These are phyloP conservation scores for Rauvolfia tetraphylla DNA, from an alignment of 257 asterid species.

Conservation along the genomic window DNA sequence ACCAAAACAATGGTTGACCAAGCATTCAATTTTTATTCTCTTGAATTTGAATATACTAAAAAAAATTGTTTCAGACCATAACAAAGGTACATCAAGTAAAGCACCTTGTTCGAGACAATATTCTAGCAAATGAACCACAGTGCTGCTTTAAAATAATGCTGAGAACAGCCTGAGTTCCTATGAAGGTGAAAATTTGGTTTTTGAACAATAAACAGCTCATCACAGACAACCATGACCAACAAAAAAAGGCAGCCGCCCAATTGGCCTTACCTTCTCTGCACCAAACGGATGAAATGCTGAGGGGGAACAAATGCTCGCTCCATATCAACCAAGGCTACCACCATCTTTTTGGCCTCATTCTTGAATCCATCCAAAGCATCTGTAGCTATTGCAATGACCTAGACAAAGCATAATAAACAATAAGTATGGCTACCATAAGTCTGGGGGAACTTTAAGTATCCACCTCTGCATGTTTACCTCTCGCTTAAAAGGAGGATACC, in stretches of 20 bases:
- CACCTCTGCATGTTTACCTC: conserved; percentile 47
- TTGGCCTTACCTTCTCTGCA: conserved; percentile 77
- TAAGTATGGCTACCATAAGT: neutral
- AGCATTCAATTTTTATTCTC: neutral
- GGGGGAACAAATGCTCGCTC: conserved; percentile 98
- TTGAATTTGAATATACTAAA: no score
- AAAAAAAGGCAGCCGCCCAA: neutral
- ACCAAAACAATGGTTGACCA: neutral
- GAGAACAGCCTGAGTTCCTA: neutral
- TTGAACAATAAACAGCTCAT: neutral
- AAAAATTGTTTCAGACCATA: neutral
- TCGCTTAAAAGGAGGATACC: conserved; percentile 96
- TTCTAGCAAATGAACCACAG: neutral
- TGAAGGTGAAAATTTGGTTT: neutral
- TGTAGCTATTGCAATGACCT: conserved; percentile 87
- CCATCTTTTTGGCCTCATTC: conserved; percentile 86
- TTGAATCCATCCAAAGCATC: conserved; percentile 89
- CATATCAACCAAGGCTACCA: conserved; percentile 98
- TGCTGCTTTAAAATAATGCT: neutral
- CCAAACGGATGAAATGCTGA: conserved; percentile 91
- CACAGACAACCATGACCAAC: neutral
- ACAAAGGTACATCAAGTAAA: neutral
- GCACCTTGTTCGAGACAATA: neutral
- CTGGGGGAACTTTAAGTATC: neutral
- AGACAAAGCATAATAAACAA: neutral